Conservation (phyloP, 164 flowering plant species). For the Saururus chinensis region DNA sequence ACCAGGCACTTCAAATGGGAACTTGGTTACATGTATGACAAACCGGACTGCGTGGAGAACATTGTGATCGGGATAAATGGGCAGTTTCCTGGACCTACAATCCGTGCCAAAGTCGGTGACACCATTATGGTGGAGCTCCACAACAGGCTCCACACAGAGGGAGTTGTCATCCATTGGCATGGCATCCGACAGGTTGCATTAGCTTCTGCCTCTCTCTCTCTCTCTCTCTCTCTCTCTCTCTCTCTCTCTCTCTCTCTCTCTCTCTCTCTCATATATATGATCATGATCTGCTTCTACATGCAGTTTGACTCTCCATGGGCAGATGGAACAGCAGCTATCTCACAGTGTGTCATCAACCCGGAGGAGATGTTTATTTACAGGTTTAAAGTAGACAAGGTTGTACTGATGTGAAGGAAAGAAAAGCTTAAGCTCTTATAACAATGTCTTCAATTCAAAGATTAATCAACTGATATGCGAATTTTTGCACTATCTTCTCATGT, state of each 20-base stretch:
- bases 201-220: constrained; percentile 1
- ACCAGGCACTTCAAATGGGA: constrained; percentile 56
- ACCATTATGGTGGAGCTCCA: constrained; percentile 56
- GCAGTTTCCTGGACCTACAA: constrained; percentile 86
- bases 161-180: constrained; percentile 92
- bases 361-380: constrained; percentile 71
- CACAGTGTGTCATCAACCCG: constrained; percentile 79
- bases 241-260: neutral
- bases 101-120: constrained; percentile 63
- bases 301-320: constrained; percentile 91
- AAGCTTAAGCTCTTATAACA: too few relatives aligned
- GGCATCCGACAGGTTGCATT: constrained; percentile 95
- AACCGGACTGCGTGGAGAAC: constrained; percentile 64
- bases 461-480: too few relatives aligned
- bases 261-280: too few relatives aligned
- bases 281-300: neutral
- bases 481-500: too few relatives aligned
- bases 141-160: constrained; percentile 74
- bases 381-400: constrained; percentile 41
- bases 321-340: constrained; percentile 82
- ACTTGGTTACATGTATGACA: constrained; percentile 52
- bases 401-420: too few relatives aligned
- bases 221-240: constrained; percentile 7
- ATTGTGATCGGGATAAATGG: constrained; percentile 76
- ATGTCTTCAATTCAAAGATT: too few relatives aligned